phyloP scores from a whole-genome alignment of 768 basidiomycete genomes.

The Kwoniella dendrophila region DNA sequence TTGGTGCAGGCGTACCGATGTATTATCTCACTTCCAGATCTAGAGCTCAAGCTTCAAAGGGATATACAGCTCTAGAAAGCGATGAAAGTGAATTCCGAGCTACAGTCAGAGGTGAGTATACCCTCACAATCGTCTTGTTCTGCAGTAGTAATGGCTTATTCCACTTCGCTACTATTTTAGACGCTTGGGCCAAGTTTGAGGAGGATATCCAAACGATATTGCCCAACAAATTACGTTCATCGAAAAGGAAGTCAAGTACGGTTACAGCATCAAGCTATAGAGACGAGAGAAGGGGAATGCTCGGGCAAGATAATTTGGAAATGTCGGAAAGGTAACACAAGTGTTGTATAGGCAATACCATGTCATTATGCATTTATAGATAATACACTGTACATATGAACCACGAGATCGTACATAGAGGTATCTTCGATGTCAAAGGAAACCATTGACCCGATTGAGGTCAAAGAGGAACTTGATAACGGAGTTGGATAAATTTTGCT shows the following conservation, averaged over 20 bases:
- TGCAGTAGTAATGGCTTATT: too few relatives aligned
- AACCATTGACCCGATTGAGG: too few relatives aligned
- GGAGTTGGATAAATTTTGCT: too few relatives aligned
- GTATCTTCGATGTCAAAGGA: background rate
- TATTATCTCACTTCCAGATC: slow-evolving; percentile 51
- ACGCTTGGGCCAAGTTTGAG: slow-evolving; percentile 31
- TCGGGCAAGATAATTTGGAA: slow-evolving; percentile 39
- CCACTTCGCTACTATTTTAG: too few relatives aligned
- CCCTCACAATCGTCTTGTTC: background rate
- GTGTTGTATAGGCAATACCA: background rate
- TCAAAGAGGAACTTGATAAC: too few relatives aligned
- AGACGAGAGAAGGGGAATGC: slow-evolving; percentile 39
- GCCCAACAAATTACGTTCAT: slow-evolving; percentile 14
- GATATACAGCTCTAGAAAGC: background rate
- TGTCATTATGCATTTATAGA: slow-evolving; percentile 2
- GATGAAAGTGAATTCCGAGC: slow-evolving; percentile 20
- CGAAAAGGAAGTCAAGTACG: background rate
- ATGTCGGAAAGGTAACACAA: slow-evolving; percentile 44
- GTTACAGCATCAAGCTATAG: slow-evolving; percentile 5
- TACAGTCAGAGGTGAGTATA: slow-evolving; percentile 26
- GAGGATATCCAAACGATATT: slow-evolving; percentile 31
- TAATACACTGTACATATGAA: background rate
- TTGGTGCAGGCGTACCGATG: slow-evolving; percentile 49
- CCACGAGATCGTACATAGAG: background rate
- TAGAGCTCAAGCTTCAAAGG: slow-evolving; percentile 17